phyloP scores from a whole-genome alignment of 306 rosid species.

The Medicago lupulina region DNA sequence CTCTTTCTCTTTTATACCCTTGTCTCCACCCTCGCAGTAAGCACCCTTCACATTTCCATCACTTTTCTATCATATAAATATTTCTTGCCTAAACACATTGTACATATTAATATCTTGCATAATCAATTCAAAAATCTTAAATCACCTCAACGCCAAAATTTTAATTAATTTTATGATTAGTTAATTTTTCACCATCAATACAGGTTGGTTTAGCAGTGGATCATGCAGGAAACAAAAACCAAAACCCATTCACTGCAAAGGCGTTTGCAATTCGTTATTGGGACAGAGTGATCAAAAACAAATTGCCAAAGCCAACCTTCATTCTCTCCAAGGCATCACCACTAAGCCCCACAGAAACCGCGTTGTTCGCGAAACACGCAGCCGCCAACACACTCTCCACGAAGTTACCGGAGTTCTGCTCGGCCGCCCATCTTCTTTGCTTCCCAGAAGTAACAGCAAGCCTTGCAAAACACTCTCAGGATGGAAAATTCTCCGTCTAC shows the following conservation, averaged over 20 bases:
- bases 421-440: conserved; percentile 81
- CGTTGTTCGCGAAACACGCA: conserved; percentile 57
- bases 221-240: conserved; percentile 47
- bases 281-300: conserved; percentile 62
- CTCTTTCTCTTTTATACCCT: conserved; percentile 50
- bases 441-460: conserved; percentile 58
- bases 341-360: conserved; percentile 56
- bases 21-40: conserved; percentile 57
- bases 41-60: conserved; percentile 27
- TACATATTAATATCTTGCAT: background rate
- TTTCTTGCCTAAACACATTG: background rate
- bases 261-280: conserved; percentile 74
- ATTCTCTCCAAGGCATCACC: conserved; percentile 78
- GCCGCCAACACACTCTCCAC: conserved; percentile 58
- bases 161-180: background rate
- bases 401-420: conserved; percentile 69
- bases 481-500: conserved; percentile 53
- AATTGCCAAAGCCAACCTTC: conserved; percentile 55
- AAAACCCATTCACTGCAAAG: conserved; percentile 74
- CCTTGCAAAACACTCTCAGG: conserved; percentile 53
- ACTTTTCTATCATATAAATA: background rate
- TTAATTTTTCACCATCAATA: conserved; percentile 1
- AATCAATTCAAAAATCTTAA: background rate
- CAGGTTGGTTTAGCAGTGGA: conserved; percentile 56
- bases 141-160: background rate